Percentiles rank a stretch among this genome's conserved stretches.
phyloP scores from a whole-genome alignment of 148 eudicot species.

The Cornus suecica region DNA sequence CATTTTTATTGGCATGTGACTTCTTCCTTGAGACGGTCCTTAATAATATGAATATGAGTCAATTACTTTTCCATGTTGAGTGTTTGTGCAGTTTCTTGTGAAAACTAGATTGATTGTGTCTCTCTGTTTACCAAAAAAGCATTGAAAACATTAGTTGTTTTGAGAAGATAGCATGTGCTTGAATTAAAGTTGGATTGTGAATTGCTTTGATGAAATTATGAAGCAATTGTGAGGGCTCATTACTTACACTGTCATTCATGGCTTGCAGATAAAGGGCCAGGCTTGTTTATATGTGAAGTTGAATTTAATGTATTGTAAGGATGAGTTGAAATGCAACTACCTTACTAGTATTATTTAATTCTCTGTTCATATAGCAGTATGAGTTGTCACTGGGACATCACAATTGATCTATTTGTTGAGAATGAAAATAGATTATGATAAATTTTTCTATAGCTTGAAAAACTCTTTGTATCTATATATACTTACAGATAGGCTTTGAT shows the following conservation, averaged over 20 bases:
- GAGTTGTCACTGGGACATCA: no score
- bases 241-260: neutral
- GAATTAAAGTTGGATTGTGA: neutral
- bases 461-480: no score
- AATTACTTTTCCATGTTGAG: neutral
- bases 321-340: no score
- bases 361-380: no score
- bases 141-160: neutral
- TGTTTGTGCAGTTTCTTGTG: neutral
- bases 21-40: neutral
- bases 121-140: no score
- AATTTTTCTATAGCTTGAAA: no score
- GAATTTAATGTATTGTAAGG: no score
- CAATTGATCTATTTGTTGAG: no score
- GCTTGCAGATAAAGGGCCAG: neutral
- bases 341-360: no score
- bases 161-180: neutral
- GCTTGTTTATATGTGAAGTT: neutral
- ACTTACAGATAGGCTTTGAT: no score
- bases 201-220: neutral
- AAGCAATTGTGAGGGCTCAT: neutral
- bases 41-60: neutral
- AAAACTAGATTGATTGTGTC: no score
- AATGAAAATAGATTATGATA: no score
- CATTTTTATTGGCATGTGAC: neutral